phyloP scores from a whole-genome alignment of 176 grass and related monocot genomes.

The Cymbopogon citratus region DNA sequence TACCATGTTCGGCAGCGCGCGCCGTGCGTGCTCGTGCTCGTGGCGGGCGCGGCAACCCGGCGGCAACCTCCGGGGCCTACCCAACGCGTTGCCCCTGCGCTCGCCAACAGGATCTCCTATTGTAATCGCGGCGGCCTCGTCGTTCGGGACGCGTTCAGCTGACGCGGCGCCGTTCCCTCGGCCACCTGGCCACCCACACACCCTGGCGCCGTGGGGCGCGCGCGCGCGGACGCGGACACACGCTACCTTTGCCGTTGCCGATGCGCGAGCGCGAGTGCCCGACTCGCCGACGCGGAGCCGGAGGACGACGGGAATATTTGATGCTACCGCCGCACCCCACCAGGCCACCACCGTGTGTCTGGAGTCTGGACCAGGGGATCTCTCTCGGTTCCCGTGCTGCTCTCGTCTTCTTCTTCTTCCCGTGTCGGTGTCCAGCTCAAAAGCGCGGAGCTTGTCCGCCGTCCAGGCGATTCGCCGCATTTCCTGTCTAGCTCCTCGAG shows the following conservation, averaged over 20 bases:
- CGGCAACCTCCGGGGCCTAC: too few relatives aligned
- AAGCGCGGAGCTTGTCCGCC: not conserved
- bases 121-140: not conserved
- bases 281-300: too few relatives aligned
- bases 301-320: not conserved
- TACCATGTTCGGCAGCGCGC: not conserved
- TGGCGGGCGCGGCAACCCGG: too few relatives aligned
- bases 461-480: not conserved
- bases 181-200: not conserved
- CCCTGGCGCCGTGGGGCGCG: not conserved
- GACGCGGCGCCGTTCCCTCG: not conserved
- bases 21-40: not conserved
- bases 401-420: not conserved
- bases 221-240: not conserved
- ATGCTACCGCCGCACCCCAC: too few relatives aligned
- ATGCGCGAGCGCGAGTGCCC: too few relatives aligned
- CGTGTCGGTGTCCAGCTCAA: not conserved
- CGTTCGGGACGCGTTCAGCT: not conserved
- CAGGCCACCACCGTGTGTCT: too few relatives aligned
- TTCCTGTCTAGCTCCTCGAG: not conserved
- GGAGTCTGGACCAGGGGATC: not conserved
- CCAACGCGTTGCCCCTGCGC: not conserved
- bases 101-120: not conserved
- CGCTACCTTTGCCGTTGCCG: not conserved
- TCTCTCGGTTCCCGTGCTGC: not conserved